phyloP scores from a whole-genome alignment of 2,329 filamentous ascomycete genomes.

The Aspergillus floridensis region DNA sequence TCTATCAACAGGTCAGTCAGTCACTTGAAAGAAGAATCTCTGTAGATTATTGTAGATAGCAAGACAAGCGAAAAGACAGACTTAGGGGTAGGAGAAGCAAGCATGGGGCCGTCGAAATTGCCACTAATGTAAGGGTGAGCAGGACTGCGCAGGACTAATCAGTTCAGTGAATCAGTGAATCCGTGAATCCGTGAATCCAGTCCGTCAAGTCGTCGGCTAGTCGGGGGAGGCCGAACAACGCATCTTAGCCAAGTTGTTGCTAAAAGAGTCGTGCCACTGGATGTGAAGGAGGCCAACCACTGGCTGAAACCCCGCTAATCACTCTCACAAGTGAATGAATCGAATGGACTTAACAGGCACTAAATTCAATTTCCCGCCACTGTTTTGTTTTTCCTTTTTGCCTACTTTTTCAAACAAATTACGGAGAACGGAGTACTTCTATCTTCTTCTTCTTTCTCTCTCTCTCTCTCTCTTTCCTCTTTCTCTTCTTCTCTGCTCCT shows the following conservation, averaged over 20 bases:
- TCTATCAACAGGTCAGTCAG: not conserved
- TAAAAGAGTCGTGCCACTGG: not conserved
- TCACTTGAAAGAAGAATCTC: not conserved
- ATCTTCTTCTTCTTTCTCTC: constrained; percentile 10
- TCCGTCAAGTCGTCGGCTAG: not conserved
- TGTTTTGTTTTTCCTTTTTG: constrained; percentile 14
- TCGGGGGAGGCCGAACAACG: not conserved
- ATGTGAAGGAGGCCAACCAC: not conserved
- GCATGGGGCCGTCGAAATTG: not conserved
- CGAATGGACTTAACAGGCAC: not conserved
- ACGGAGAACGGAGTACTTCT: not conserved
- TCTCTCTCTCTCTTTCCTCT: constrained; percentile 9
- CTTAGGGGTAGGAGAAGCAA: not conserved
- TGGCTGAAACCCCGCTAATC: not conserved
- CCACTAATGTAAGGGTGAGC: constrained; percentile 6
- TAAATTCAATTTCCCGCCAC: not conserved
- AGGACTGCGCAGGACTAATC: not conserved
- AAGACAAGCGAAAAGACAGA: not conserved
- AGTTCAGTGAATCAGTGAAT: not conserved
- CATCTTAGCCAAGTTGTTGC: not conserved
- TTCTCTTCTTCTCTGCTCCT: constrained; percentile 5
- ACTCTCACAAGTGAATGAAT: not conserved
- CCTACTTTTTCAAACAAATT: constrained; percentile 3
- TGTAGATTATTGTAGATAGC: not conserved
- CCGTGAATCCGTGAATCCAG: not conserved